phyloP scores from a whole-genome alignment of 345 rosid genomes.

The Euclidium syriacum region DNA sequence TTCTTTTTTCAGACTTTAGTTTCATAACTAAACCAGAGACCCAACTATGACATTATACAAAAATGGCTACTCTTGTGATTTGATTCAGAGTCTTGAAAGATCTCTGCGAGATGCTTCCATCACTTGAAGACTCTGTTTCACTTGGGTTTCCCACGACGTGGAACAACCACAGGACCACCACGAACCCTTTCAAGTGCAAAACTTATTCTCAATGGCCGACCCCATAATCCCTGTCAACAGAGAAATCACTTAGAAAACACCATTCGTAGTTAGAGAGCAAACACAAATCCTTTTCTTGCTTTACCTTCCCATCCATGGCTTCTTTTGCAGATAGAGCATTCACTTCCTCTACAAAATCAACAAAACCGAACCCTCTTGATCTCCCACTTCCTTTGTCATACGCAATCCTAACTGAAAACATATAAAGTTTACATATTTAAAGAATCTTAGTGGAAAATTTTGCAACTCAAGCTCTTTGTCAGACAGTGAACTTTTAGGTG shows the following conservation, averaged over 20 bases:
- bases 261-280: not conserved
- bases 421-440: not conserved
- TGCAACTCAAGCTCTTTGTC: not conserved
- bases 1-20: not conserved
- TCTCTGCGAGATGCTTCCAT: not conserved
- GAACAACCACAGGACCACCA: constrained; percentile 75
- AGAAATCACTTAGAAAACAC: not conserved
- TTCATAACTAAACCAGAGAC: not conserved
- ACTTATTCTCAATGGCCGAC: constrained; percentile 72
- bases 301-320: constrained; percentile 94
- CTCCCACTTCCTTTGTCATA: constrained; percentile 77
- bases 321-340: constrained; percentile 67
- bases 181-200: constrained; percentile 75
- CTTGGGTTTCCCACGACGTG: constrained; percentile 41
- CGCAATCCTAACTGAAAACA: constrained; percentile 53
- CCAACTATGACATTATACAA: not conserved
- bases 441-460: too few relatives aligned
- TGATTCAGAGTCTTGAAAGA: not conserved
- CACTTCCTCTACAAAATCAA: constrained; percentile 51
- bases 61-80: not conserved
- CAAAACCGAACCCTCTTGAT: constrained; percentile 91
- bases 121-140: constrained; percentile 21
- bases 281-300: not conserved
- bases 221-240: constrained; percentile 58
- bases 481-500: not conserved